A percentile compares a stretch with the other conserved stretches of the same genome.
Evolutionary conservation across 2,329 filamentous ascomycete genomes (phyloP).

Genomic region (Beauveria pseudobassiana): DNA sequence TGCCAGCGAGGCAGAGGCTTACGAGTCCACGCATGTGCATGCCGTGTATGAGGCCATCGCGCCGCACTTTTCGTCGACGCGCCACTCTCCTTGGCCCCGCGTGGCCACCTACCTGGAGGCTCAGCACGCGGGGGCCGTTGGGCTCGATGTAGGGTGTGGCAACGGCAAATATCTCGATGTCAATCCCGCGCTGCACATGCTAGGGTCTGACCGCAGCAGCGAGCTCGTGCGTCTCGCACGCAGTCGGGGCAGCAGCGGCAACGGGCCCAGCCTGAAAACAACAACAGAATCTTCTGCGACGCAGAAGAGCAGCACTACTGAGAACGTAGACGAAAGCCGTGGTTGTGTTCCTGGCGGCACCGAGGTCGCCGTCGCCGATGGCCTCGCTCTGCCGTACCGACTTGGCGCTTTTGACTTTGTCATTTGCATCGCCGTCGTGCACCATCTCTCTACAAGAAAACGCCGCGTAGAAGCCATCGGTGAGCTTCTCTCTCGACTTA

Average conservation of each 20-base stretch:
- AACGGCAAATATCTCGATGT: slow-evolving; percentile 93
- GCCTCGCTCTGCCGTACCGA: slow-evolving; percentile 74
- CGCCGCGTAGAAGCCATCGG: slow-evolving; percentile 67
- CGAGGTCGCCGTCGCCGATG: slow-evolving; percentile 72
- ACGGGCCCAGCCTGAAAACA: neutral
- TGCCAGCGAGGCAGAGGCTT: slow-evolving; percentile 41
- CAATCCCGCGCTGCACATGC: slow-evolving; percentile 67
- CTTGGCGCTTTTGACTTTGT: slow-evolving; percentile 61
- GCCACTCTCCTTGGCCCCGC: slow-evolving; percentile 84
- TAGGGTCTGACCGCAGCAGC: slow-evolving; percentile 76
- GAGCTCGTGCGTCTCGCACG: slow-evolving; percentile 46
- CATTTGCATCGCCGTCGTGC: slow-evolving; percentile 88
- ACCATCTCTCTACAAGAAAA: slow-evolving; percentile 76
- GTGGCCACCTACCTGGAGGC: slow-evolving; percentile 69
- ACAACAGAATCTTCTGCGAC: neutral
- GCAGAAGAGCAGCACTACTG: neutral
- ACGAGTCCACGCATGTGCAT: slow-evolving; percentile 86
- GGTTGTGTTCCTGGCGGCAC: slow-evolving; percentile 35
- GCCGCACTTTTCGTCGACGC: slow-evolving; percentile 73
- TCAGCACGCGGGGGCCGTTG: slow-evolving; percentile 63
- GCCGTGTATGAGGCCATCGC: slow-evolving; percentile 84
- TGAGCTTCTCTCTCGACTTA: slow-evolving; percentile 46
- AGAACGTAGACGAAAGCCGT: neutral
- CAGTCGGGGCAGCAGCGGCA: slow-evolving; percentile 14
- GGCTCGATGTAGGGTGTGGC: slow-evolving; percentile 88